phyloP scores from a whole-genome alignment of 768 basidiomycete species.

The Artomyces pyxidatus region DNA sequence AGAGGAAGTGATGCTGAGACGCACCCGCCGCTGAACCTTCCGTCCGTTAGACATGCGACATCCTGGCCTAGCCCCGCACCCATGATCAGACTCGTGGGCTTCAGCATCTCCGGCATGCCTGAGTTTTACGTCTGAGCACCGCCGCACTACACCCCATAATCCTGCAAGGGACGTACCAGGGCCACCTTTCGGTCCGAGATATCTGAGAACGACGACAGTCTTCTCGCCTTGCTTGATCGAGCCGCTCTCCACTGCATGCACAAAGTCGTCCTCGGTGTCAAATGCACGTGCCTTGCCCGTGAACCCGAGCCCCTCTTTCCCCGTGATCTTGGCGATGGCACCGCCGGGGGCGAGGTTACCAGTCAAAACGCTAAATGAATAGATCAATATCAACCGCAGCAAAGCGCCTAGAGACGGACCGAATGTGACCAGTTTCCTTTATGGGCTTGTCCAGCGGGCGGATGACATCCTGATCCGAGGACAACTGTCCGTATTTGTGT shows the following conservation, averaged over 20 bases:
- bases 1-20: constrained; percentile 20
- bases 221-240: constrained; percentile 93
- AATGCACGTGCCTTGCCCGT: constrained; percentile 90
- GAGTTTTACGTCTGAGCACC: constrained; percentile 6
- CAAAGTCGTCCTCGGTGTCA: constrained; percentile 83
- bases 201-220: constrained; percentile 90
- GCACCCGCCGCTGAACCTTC: constrained; percentile 96
- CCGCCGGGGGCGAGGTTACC: constrained; percentile 93
- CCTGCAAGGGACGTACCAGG: constrained; percentile 51
- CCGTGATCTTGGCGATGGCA: constrained; percentile 95
- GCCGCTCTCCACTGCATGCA: constrained; percentile 79
- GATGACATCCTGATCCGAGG: constrained; percentile 75
- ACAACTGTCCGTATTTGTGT: constrained; percentile 69
- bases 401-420: constrained; percentile 36
- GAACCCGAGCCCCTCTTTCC: constrained; percentile 88
- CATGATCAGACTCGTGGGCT: constrained; percentile 97
- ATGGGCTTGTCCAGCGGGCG: constrained; percentile 82
- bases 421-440: constrained; percentile 83
- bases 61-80: constrained; percentile 94
- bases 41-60: constrained; percentile 95
- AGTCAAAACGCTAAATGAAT: constrained; percentile 62
- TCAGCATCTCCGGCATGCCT: constrained; percentile 99
- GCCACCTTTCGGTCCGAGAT: constrained; percentile 95
- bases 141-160: background rate
- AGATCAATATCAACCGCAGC: background rate